A percentile compares a stretch with the other conserved stretches of the same genome.
Conservation (phyloP, 1,139 yeast species). For the Hansenula anomala region DNA sequence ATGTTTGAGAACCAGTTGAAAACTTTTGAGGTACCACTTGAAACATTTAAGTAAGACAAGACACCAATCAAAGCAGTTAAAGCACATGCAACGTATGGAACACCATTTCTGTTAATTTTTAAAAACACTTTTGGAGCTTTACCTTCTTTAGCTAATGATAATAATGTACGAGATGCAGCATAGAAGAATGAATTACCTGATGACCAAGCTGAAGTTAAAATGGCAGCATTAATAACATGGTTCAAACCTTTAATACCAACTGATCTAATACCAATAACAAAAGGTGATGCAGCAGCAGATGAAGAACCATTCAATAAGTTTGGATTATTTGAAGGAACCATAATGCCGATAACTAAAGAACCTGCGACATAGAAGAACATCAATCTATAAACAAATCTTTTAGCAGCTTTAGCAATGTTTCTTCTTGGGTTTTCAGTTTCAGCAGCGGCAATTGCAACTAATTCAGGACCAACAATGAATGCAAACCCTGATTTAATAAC, state of each 20-base stretch:
- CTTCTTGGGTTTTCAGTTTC: conserved; percentile 72
- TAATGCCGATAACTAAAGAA: conserved; percentile 50
- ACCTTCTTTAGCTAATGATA: conserved; percentile 50
- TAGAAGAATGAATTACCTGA: conserved; percentile 58
- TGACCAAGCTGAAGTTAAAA: conserved; percentile 50
- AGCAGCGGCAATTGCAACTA: conserved; percentile 73
- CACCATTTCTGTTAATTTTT: conserved; percentile 39
- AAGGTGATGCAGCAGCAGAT: conserved; percentile 49
- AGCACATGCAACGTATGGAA: conserved; percentile 41
- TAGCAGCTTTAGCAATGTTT: conserved; percentile 66
- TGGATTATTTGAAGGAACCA: conserved; percentile 46
- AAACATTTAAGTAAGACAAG: conserved; percentile 40
- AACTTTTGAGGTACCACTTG: conserved; percentile 50
- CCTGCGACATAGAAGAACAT: conserved; percentile 62
- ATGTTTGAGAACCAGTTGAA: conserved; percentile 63
- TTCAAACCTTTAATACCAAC: conserved; percentile 44
- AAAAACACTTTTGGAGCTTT: conserved; percentile 53
- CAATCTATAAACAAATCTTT: conserved; percentile 65
- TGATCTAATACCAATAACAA: conserved; percentile 45
- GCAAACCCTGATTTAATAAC: conserved; percentile 55
- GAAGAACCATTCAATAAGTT: conserved; percentile 41
- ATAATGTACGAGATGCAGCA: conserved; percentile 53
- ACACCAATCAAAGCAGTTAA: conserved; percentile 29
- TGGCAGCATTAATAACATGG: conserved; percentile 46
- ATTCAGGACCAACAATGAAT: conserved; percentile 78